Evolutionary conservation across 306 rosid genomes (phyloP).

Genomic region (Luffa acutangula): DNA sequence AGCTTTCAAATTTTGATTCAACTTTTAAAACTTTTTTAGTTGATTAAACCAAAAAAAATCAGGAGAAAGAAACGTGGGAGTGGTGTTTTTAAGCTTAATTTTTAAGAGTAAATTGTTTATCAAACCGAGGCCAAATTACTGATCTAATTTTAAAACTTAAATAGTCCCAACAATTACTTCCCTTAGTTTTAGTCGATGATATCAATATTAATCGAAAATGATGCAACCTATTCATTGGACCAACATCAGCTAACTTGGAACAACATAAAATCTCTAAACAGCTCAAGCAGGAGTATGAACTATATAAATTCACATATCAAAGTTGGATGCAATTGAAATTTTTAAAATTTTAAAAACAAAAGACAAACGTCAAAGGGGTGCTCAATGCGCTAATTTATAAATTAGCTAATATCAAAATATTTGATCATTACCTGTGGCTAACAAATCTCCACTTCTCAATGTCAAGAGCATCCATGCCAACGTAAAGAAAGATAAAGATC

Average conservation of each 20-base stretch:
- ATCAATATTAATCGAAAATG: not conserved
- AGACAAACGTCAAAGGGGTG: not conserved
- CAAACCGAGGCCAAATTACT: too few species aligned
- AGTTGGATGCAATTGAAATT: not conserved
- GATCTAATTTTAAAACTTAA: too few species aligned
- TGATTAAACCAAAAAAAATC: too few species aligned
- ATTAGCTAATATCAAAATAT: not conserved
- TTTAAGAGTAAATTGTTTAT: too few species aligned
- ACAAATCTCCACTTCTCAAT: conserved; percentile 89
- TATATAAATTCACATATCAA: not conserved
- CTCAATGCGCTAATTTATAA: not conserved
- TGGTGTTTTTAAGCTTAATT: too few species aligned
- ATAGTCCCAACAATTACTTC: not conserved
- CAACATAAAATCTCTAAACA: not conserved
- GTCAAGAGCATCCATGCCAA: conserved; percentile 96
- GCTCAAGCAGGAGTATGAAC: too few species aligned
- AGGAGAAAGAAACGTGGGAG: too few species aligned
- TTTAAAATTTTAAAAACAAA: too few species aligned
- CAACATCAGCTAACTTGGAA: not conserved
- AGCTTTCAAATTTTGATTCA: too few species aligned
- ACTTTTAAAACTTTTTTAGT: too few species aligned
- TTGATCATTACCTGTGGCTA: conserved; percentile 53
- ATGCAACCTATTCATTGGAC: not conserved
- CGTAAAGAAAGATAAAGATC: conserved; percentile 88
- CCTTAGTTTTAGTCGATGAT: not conserved